Evolutionary conservation across 202 grass and related monocot genomes (phyloP).

Genomic region (Panicum virgatum): DNA sequence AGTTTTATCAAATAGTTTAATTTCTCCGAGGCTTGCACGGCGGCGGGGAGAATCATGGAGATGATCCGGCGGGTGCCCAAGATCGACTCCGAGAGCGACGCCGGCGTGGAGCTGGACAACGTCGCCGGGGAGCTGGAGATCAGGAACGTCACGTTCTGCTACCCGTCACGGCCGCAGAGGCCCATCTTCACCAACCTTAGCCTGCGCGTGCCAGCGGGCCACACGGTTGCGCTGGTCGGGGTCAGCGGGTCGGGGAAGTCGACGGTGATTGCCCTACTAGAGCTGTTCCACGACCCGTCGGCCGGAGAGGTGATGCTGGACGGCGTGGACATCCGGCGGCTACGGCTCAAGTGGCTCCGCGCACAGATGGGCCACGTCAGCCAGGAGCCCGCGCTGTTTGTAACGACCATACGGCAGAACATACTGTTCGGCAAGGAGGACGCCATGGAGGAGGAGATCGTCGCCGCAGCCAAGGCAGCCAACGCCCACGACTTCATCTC

Average conservation of each 20-base stretch:
- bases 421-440: slow-evolving; percentile 90
- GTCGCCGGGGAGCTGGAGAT: slow-evolving; percentile 69
- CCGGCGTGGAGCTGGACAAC: slow-evolving; percentile 50
- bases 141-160: slow-evolving; percentile 56
- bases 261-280: slow-evolving; percentile 68
- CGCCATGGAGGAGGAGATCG: slow-evolving; percentile 66
- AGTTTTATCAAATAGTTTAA: no score
- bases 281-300: slow-evolving; percentile 74
- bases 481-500: slow-evolving; percentile 93
- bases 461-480: slow-evolving; percentile 56
- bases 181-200: slow-evolving; percentile 59
- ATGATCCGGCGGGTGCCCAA: slow-evolving; percentile 64
- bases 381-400: slow-evolving; percentile 86
- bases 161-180: slow-evolving; percentile 75
- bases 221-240: slow-evolving; percentile 66
- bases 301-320: slow-evolving; percentile 56
- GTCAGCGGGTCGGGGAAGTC: slow-evolving; percentile 81
- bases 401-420: slow-evolving; percentile 72
- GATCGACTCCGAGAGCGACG: slow-evolving; percentile 65
- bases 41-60: slow-evolving; percentile 56
- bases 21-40: slow-evolving; percentile 70
- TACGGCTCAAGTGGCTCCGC: slow-evolving; percentile 76
- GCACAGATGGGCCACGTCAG: slow-evolving; percentile 79
- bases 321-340: slow-evolving; percentile 59
- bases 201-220: slow-evolving; percentile 60